Conservation (phyloP, 805 yeast genomes). For the Kodamaea restingae region DNA sequence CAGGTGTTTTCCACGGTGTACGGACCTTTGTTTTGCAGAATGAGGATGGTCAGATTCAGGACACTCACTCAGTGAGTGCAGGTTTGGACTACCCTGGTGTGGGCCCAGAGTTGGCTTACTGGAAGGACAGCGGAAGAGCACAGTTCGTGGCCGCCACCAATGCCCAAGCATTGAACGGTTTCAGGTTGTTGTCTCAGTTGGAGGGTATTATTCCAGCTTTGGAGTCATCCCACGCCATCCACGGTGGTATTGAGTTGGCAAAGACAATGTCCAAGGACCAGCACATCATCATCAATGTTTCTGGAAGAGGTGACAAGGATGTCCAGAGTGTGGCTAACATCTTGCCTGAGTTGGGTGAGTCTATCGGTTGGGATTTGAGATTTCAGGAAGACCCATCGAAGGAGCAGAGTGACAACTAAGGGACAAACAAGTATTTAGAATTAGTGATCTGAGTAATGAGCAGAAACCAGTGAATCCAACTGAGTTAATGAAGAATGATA, state of each 20-base stretch:
- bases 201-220: slow-evolving; percentile 99
- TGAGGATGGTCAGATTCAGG: slow-evolving; percentile 91
- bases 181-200: slow-evolving; percentile 79
- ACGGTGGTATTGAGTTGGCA: slow-evolving; percentile 86
- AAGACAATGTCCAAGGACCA: slow-evolving; percentile 73
- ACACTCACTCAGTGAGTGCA: slow-evolving; percentile 97
- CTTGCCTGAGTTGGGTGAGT: slow-evolving; percentile 82
- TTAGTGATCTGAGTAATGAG: too few species aligned
- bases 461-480: too few species aligned
- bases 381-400: slow-evolving; percentile 56
- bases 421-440: background rate
- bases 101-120: slow-evolving; percentile 94
- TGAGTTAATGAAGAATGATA: too few species aligned
- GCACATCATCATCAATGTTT: slow-evolving; percentile 80
- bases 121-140: slow-evolving; percentile 95
- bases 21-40: slow-evolving; percentile 90
- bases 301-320: slow-evolving; percentile 99
- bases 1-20: slow-evolving; percentile 98
- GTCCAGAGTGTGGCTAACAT: slow-evolving; percentile 96
- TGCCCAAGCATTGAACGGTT: slow-evolving; percentile 91
- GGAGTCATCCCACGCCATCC: slow-evolving; percentile 95
- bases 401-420: too few species aligned
- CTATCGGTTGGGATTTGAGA: slow-evolving; percentile 94
- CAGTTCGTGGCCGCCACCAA: slow-evolving; percentile 89
- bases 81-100: slow-evolving; percentile 99